Base-by-base conservation (phyloP, 2,329 filamentous ascomycete genomes). In the Calonectria crousiana region DNA sequence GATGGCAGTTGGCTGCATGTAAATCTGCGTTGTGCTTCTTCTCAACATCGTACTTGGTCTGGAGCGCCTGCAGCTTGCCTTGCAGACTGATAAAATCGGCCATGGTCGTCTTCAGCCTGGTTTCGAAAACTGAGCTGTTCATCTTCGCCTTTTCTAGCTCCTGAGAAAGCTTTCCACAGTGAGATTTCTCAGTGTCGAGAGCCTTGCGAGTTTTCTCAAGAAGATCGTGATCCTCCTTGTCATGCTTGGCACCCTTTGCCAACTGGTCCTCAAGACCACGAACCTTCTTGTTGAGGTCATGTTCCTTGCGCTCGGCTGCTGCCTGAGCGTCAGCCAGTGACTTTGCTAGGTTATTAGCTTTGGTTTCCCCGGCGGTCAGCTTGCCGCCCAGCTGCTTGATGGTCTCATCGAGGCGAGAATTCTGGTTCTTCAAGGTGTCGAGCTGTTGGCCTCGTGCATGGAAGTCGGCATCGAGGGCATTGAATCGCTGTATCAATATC, bases 381-480 rank as follows among this genome's bases (percentile, higher is more conserved):
- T 66, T 36, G 44, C 28, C 28, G 6, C 18, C 49, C 20, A 66
- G 47, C 6, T 30, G 11, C 44, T 34, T 66, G 30, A 66, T 30
- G 9, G 8, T 36, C 23, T 66, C 9, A 2, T 52, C 28, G 38
- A 52, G 64, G 5, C 36, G 23, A 9, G 32, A 13, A 5, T 28
- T 66, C 5, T n/a, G 44, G 20, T 16, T 14, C 26, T 66, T 51
- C 44, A 51, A 28, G 23, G 64, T 47, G 28, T 30, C 64, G 44
- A 66, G 32, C 6, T 51, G 26, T 11, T 18, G 6, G 28, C 20
- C 30, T n/a, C 44, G 64, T 30, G 32, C 32, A 18, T 73, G 71
- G 6, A 58, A 66, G 30, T 69, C 66, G 41, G 71, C 66, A 52
- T 73, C 71, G 26, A 73, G 71, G 10, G 49, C 6, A n/a, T 32